phyloP scores from a whole-genome alignment of 495 filamentous ascomycete genomes.

The Immersiella caudata region DNA sequence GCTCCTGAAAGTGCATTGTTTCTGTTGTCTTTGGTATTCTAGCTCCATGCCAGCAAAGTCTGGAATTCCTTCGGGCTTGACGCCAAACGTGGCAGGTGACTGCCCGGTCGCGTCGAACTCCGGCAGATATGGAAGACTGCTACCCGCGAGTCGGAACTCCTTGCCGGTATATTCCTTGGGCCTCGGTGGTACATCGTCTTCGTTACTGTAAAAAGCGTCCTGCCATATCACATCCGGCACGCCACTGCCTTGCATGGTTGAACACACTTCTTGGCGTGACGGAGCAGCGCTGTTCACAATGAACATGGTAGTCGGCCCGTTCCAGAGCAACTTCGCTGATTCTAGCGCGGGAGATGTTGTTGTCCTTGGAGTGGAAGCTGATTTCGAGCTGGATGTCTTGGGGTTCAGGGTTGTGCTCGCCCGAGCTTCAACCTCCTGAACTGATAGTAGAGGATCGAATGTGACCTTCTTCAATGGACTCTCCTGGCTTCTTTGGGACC shows the following conservation, averaged over 20 bases:
- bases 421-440: slow-evolving; percentile 18
- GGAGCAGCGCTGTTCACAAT: slow-evolving; percentile 41
- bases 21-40: slow-evolving; percentile 52
- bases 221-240: slow-evolving; percentile 69
- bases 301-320: slow-evolving; percentile 32
- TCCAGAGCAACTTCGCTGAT: slow-evolving; percentile 22
- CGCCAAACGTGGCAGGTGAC: slow-evolving; percentile 57
- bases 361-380: neutral
- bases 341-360: neutral
- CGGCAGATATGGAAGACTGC: slow-evolving; percentile 73
- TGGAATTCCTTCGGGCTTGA: slow-evolving; percentile 46
- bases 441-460: slow-evolving; percentile 36
- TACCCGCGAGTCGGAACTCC: slow-evolving; percentile 80
- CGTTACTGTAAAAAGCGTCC: slow-evolving; percentile 85
- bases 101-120: slow-evolving; percentile 71
- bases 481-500: slow-evolving; percentile 46
- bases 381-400: slow-evolving; percentile 7
- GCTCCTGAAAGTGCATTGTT: slow-evolving; percentile 55
- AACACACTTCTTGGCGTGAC: slow-evolving; percentile 40
- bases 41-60: slow-evolving; percentile 57
- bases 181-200: slow-evolving; percentile 79
- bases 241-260: slow-evolving; percentile 47
- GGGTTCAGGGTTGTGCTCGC: neutral
- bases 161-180: slow-evolving; percentile 83
- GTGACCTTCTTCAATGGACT: slow-evolving; percentile 41